These are phyloP conservation scores for Phytophthora hybrid DNA, from an alignment of 352 stramenopile genomes.

Conservation along the genomic window DNA sequence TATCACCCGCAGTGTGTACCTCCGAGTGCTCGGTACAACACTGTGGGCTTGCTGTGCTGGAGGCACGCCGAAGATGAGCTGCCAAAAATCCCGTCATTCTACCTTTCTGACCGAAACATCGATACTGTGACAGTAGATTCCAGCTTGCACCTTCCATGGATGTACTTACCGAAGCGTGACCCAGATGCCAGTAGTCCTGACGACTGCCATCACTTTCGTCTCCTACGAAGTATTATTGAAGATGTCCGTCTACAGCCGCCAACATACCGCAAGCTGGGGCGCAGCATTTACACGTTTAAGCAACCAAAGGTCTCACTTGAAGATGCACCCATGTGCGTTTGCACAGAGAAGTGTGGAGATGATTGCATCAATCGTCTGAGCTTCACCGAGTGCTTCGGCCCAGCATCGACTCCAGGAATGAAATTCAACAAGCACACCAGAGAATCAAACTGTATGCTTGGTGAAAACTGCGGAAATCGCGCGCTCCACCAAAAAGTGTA, in stretches of 20 bases:
- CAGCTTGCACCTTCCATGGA: slow-evolving; percentile 74
- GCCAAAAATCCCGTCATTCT: slow-evolving; percentile 78
- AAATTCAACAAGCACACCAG: slow-evolving; percentile 79
- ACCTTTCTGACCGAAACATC: slow-evolving; percentile 65
- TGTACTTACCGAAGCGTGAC: slow-evolving; percentile 82
- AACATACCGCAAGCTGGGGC: slow-evolving; percentile 75
- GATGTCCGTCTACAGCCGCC: slow-evolving; percentile 79
- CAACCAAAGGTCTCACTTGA: slow-evolving; percentile 76
- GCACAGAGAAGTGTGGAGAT: slow-evolving; percentile 86
- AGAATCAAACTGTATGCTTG: slow-evolving; percentile 92
- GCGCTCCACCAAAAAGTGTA: slow-evolving; percentile 86
- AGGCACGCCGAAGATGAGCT: slow-evolving; percentile 85
- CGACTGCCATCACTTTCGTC: slow-evolving; percentile 85
- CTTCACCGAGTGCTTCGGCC: slow-evolving; percentile 93
- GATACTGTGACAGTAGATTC: slow-evolving; percentile 83
- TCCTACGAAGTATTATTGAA: slow-evolving; percentile 73
- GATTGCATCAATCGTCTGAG: slow-evolving; percentile 94
- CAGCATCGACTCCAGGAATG: slow-evolving; percentile 59
- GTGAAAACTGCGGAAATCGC: slow-evolving; percentile 93
- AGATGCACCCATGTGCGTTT: slow-evolving; percentile 83
- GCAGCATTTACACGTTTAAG: slow-evolving; percentile 91
- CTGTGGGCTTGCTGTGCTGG: slow-evolving; percentile 91
- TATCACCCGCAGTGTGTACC: slow-evolving; percentile 95
- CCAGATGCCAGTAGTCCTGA: slow-evolving; percentile 53
- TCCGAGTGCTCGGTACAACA: slow-evolving; percentile 92